Base-by-base conservation (phyloP, 164 flowering plant species). In the Vitis riparia region DNA sequence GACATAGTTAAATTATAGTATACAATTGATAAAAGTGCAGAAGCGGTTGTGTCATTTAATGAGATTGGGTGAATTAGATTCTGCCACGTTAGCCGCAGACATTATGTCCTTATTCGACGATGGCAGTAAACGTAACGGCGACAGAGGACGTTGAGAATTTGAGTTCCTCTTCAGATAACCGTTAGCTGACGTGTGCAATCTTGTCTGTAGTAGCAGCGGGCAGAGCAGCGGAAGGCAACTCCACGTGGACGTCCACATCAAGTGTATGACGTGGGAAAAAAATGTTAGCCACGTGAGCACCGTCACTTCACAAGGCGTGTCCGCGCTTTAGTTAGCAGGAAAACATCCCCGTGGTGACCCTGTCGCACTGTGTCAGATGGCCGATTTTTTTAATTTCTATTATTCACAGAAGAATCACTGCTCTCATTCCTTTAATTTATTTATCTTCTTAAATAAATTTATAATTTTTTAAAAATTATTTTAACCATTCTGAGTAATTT, bases 221-320 rank as follows among this genome's bases (percentile, higher is more conserved):
- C 27, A 23, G 27, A 23, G 27, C 1, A 48, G 7, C 50, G 58
- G 50, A 30, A 4, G 65, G 44, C 52, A 55, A 29, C 12, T 68
- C 73, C 77, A 77, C 77, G 71, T 66, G 80, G 74, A 63, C n/a
- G 74, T 73, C 77, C 9, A 66, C 66, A 59, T 65, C 73, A 37
- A 8, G 19, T 52, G 64, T 13, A 56, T 76, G 75, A 76, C 64
- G 44, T 72, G 79, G 73, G 67, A 55, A 2, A 4, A 4, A 0
- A 62, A 14, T 16, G 3, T 1, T 37, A 1, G 66, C 48, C 74
- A 62, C 78, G 68, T 67, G 53, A 51, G 10, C 72, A 68, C 65
- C 60, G 66, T 62, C 56, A 12, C 14, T 49, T 62, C 72, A 63
- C 66, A 69, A 8, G 57, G 55, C 29, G 2, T 71, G 79, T 66